phyloP scores from a whole-genome alignment of 2,329 filamentous ascomycete genomes.

The Aspergillus chevalieri region DNA sequence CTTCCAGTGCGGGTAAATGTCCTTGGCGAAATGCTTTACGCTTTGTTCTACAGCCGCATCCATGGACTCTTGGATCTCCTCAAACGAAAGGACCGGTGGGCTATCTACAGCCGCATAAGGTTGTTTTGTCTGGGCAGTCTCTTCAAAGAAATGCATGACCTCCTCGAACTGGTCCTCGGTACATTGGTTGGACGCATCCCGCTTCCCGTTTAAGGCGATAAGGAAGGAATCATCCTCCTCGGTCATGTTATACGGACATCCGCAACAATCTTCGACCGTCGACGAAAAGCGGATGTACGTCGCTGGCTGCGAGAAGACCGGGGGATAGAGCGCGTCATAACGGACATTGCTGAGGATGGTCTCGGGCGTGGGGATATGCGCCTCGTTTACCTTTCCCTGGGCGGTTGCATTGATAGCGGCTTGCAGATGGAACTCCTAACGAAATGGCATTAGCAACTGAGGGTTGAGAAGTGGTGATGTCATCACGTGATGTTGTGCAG shows the following conservation, averaged over 20 bases:
- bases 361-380: constrained; percentile 63
- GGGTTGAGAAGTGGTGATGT: constrained; percentile 18
- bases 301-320: constrained; percentile 71
- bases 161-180: constrained; percentile 89
- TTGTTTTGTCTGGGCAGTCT: constrained; percentile 73
- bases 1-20: constrained; percentile 89
- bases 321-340: constrained; percentile 84
- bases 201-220: constrained; percentile 74
- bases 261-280: constrained; percentile 91
- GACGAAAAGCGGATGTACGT: constrained; percentile 98
- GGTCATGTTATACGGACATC: constrained; percentile 89
- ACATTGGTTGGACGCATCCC: constrained; percentile 57
- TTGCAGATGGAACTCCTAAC: constrained; percentile 91
- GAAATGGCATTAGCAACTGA: constrained; percentile 10
- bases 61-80: constrained; percentile 66
- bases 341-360: constrained; percentile 59
- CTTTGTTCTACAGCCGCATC: constrained; percentile 52
- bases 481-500: constrained; percentile 35
- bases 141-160: constrained; percentile 92
- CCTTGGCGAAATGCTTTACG: constrained; percentile 59
- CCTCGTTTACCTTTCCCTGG: constrained; percentile 56
- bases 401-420: constrained; percentile 65
- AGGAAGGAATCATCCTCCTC: constrained; percentile 83
- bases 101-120: constrained; percentile 88
- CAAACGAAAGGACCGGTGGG: constrained; percentile 67